Evolutionary conservation across 2,329 filamentous ascomycete genomes (phyloP), one percentile per base, ranked within the genome.

Genomic region (Colletotrichum caudatum): DNA sequence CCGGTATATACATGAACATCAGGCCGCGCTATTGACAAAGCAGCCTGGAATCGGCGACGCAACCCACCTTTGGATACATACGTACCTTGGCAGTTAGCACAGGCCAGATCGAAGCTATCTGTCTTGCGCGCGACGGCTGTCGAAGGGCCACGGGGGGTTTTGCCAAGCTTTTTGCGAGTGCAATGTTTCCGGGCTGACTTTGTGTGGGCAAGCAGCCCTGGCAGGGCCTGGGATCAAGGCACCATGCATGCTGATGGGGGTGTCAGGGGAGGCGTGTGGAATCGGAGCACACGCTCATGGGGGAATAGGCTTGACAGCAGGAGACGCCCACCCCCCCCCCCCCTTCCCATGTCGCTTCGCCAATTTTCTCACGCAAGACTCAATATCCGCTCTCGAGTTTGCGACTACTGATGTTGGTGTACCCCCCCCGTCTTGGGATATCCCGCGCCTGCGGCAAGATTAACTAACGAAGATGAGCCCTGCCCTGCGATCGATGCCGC

Each of bases 271-370:
- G 62, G 44, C 29, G 53, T 66, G 61, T 72, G 61, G 67, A 56
- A 66, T 72, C 56, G 70, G 70, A 63, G 70, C 66, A 72, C 41
- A 57, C 62, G 41, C 66, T 72, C 51, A 62, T 65, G 66, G 51
- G 66, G 61, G 39, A 29, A 29, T 53, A 20, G 56, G 51, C 44
- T 53, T 53, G 53, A 54, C 46, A 51, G 44, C 66, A 35, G 41
- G 51, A 29, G 29, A 29, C 29, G 29, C 29, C 29, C 26, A 2
- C 26, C 26, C 26, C 26, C 26, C 26, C 29, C 50, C 26, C 26
- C 26, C 26, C 29, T 41, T 50, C 65, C 60, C 66, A 69, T 57
- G 54, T 29, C 56, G 50, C 50, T 53, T 11, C 26, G 50, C 37
- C 37, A 37, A 33, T 14, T 48, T 20, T 54, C 56, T 35, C 50